Evolutionary conservation across 176 grass and related monocot genomes (phyloP).

Genomic region (Eragrostis nindensis): DNA sequence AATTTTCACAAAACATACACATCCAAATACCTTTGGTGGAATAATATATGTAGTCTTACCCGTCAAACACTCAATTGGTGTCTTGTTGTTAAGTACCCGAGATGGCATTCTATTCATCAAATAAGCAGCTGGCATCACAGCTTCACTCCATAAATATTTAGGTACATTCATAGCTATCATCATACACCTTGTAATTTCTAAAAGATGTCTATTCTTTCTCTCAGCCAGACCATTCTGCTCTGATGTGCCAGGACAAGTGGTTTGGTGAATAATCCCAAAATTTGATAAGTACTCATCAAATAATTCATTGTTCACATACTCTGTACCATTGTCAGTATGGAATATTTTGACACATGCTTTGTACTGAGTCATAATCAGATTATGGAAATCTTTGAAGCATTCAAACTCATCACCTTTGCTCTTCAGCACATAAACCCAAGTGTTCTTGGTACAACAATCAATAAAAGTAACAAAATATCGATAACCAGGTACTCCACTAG

Average conservation of each 20-base stretch:
- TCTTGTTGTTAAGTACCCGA: neutral
- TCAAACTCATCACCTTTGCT: neutral
- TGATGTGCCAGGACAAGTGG: neutral
- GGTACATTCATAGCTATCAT: constrained; percentile 9
- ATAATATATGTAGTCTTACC: neutral
- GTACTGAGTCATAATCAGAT: neutral
- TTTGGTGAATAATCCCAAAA: neutral
- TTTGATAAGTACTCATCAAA: neutral
- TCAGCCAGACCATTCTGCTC: neutral
- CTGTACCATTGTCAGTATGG: neutral
- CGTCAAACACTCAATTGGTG: neutral
- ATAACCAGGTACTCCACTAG: neutral
- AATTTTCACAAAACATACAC: neutral
- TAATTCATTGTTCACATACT: neutral
- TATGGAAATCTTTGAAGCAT: constrained; percentile 7
- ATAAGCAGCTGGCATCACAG: neutral
- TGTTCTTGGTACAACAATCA: neutral
- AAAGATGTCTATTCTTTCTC: no score
- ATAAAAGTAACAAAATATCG: neutral
- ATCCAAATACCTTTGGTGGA: neutral
- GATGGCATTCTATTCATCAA: neutral
- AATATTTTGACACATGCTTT: neutral
- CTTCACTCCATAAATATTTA: constrained; percentile 8
- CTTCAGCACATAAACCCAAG: neutral
- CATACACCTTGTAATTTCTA: neutral